These are phyloP conservation scores for Skeletonema costatum DNA, from an alignment of 108 stramenopile genomes.

Conservation along the genomic window DNA sequence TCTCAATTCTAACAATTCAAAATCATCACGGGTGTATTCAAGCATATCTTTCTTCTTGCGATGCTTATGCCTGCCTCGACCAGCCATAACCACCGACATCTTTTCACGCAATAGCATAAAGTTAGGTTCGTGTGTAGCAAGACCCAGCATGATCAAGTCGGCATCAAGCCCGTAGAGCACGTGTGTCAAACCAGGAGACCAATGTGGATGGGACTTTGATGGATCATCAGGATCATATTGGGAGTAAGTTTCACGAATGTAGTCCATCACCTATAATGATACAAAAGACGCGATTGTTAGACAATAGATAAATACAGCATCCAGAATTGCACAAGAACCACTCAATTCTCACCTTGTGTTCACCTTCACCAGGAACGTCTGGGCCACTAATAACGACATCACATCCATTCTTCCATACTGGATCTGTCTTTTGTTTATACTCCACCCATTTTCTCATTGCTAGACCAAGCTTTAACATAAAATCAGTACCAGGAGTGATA, in stretches of 20 bases:
- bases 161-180: constrained; percentile 98
- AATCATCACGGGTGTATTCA: constrained; percentile 91
- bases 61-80: constrained; percentile 81
- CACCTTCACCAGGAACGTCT: constrained; percentile 99
- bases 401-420: constrained; percentile 91
- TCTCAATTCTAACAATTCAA: constrained; percentile 90
- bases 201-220: constrained; percentile 48
- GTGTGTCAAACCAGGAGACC: constrained; percentile 77
- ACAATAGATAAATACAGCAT: background rate
- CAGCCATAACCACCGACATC: constrained; percentile 94
- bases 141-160: constrained; percentile 96
- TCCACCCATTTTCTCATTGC: constrained; percentile 93
- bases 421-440: constrained; percentile 93
- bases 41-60: constrained; percentile 95
- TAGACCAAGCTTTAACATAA: constrained; percentile 92
- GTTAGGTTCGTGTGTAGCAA: constrained; percentile 96
- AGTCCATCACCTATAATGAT: constrained; percentile 87
- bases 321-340: too few species aligned
- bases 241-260: constrained; percentile 76
- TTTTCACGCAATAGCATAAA: constrained; percentile 97
- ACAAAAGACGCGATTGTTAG: background rate
- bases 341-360: constrained; percentile 79
- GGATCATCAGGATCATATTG: constrained; percentile 43
- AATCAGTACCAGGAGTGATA: constrained; percentile 99
- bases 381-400: constrained; percentile 95